Evolutionary conservation across 257 asterid species (phyloP).

Genomic region (Scutellaria galericulata): DNA sequence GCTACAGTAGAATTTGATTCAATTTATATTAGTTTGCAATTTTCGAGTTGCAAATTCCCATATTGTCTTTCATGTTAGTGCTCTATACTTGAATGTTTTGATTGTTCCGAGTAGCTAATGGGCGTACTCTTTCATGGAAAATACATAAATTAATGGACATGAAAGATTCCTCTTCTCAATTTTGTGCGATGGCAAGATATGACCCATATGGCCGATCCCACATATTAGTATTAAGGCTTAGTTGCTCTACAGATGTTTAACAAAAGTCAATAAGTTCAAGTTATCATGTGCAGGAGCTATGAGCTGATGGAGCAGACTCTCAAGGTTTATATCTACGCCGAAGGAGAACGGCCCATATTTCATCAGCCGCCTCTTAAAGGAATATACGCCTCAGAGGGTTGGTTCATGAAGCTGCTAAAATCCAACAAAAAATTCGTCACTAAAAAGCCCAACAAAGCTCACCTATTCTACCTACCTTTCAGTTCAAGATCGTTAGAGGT

Average conservation of each 20-base stretch:
- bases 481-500: conserved; percentile 60
- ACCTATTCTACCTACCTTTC: conserved; percentile 79
- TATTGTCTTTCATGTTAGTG: too few species aligned
- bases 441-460: conserved; percentile 65
- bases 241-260: not conserved
- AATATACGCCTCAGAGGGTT: conserved; percentile 88
- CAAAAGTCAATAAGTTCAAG: conserved; percentile 6
- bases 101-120: too few species aligned
- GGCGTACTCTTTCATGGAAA: too few species aligned
- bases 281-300: conserved; percentile 68
- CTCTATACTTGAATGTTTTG: too few species aligned
- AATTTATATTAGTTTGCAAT: too few species aligned
- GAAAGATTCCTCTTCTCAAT: too few species aligned
- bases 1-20: too few species aligned
- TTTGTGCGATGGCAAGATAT: too few species aligned
- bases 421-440: conserved; percentile 57
- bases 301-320: conserved; percentile 81
- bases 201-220: too few species aligned
- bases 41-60: too few species aligned
- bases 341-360: conserved; percentile 78
- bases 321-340: conserved; percentile 70
- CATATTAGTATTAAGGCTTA: too few species aligned
- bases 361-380: conserved; percentile 80
- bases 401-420: conserved; percentile 82
- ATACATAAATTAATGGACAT: too few species aligned